These are phyloP conservation scores for Limtongia smithiae DNA, from an alignment of 805 yeast species.

Conservation along the genomic window DNA sequence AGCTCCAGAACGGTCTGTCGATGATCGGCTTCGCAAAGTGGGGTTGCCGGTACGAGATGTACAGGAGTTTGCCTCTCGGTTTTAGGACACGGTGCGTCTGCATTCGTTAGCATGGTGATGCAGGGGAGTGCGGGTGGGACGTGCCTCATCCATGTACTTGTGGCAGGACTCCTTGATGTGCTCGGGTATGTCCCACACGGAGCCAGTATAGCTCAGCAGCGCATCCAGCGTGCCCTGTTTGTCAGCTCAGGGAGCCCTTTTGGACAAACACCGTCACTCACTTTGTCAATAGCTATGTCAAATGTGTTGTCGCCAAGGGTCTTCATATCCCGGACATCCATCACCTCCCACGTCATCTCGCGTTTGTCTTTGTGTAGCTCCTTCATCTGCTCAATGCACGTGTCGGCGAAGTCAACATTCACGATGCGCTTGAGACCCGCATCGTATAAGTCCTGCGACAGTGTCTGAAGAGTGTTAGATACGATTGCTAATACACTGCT, in stretches of 20 bases:
- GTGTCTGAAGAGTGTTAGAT: slow-evolving; percentile 11
- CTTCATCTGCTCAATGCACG: slow-evolving; percentile 31
- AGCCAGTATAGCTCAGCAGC: slow-evolving; percentile 31
- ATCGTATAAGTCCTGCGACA: slow-evolving; percentile 32
- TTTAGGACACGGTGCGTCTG: slow-evolving; percentile 29
- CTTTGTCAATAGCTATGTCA: slow-evolving; percentile 33
- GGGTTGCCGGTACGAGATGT: slow-evolving; percentile 33
- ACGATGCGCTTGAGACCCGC: slow-evolving; percentile 28
- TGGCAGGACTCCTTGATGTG: slow-evolving; percentile 24
- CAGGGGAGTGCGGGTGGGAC: background rate
- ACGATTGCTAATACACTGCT: background rate
- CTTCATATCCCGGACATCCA: slow-evolving; percentile 32
- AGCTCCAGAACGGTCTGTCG: slow-evolving; percentile 28
- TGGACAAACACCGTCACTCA: background rate
- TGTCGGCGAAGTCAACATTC: slow-evolving; percentile 31
- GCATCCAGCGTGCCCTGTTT: slow-evolving; percentile 33
- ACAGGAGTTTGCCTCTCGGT: slow-evolving; percentile 27
- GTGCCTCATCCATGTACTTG: slow-evolving; percentile 31
- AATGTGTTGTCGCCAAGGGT: slow-evolving; percentile 22
- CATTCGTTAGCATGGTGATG: background rate
- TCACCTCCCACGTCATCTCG: slow-evolving; percentile 32
- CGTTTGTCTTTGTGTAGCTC: slow-evolving; percentile 12
- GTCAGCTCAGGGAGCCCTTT: background rate
- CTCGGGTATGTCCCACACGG: slow-evolving; percentile 33
- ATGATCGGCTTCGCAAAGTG: slow-evolving; percentile 31